phyloP scores from a whole-genome alignment of 2,329 filamentous ascomycete genomes.

The Fusarium tanahbumbuense region DNA sequence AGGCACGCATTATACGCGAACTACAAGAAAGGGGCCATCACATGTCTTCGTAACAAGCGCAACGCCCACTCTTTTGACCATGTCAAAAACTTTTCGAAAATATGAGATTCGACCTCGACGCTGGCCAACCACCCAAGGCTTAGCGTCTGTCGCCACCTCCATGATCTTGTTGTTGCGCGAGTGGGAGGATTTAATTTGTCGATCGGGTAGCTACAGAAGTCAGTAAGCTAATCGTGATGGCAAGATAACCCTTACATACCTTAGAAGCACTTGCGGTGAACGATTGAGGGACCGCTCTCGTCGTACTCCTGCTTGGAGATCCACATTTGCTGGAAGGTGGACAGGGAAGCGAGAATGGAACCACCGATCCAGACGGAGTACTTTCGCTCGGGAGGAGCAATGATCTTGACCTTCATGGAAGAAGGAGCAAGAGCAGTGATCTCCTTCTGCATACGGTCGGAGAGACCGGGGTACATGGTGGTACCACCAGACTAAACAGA shows the following conservation, averaged over 20 bases:
- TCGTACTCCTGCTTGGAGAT: conserved; percentile 99
- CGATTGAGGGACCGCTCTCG: conserved; percentile 98
- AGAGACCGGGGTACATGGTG: conserved; percentile 99
- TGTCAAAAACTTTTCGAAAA: conserved; percentile 69
- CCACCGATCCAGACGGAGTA: conserved; percentile 99
- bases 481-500: conserved; percentile 91
- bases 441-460: conserved; percentile 99
- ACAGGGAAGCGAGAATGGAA: conserved; percentile 99
- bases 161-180: conserved; percentile 56
- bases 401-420: conserved; percentile 99
- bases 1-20: conserved; percentile 61
- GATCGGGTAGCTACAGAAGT: conserved; percentile 48
- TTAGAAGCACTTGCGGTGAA: conserved; percentile 99
- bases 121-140: conserved; percentile 59
- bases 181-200: conserved; percentile 51
- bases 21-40: conserved; percentile 62
- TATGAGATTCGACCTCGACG: conserved; percentile 64
- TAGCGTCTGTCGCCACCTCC: conserved; percentile 59
- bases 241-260: conserved; percentile 58
- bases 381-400: conserved; percentile 99
- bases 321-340: conserved; percentile 99
- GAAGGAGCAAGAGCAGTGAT: conserved; percentile 99
- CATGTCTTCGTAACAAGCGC: conserved; percentile 61
- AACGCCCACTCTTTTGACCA: conserved; percentile 64
- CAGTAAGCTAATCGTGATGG: conserved; percentile 26